These are phyloP conservation scores for Dryas octopetala DNA, from an alignment of 306 rosid species.

Conservation along the genomic window DNA sequence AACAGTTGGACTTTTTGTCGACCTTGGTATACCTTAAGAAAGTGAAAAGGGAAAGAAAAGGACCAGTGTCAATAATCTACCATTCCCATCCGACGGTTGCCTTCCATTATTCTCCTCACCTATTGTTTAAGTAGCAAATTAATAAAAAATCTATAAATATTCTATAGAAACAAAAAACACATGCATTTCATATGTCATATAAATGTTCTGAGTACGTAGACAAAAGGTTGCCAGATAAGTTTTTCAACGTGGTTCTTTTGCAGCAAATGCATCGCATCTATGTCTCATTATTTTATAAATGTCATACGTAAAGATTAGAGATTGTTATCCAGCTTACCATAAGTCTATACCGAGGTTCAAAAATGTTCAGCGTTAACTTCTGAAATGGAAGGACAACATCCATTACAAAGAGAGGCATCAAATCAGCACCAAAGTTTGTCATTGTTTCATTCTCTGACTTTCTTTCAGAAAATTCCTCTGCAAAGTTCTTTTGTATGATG, in stretches of 20 bases:
- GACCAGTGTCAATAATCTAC: conserved; percentile 52
- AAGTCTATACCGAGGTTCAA: conserved; percentile 97
- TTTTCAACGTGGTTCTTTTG: not conserved
- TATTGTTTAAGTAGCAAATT: conserved; percentile 31
- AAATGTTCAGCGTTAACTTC: conserved; percentile 86
- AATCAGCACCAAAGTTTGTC: conserved; percentile 67
- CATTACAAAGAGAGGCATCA: conserved; percentile 98
- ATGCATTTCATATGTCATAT: not conserved
- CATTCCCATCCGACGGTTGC: conserved; percentile 99
- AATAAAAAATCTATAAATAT: not conserved
- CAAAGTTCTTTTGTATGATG: conserved; percentile 87
- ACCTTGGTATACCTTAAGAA: conserved; percentile 27
- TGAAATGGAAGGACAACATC: conserved; percentile 95
- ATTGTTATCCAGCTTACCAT: conserved; percentile 66
- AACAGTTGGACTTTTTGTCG: conserved; percentile 25
- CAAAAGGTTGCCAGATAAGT: not conserved
- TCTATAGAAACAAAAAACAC: not conserved
- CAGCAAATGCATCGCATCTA: not conserved
- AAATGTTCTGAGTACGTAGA: not conserved
- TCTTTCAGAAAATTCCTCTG: conserved; percentile 94
- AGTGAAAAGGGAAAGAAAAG: conserved; percentile 23
- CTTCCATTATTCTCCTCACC: conserved; percentile 99
- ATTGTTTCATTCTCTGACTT: conserved; percentile 69
- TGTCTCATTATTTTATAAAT: not conserved
- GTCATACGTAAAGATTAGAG: conserved; percentile 9